Percentiles rank a stretch among this genome's conserved stretches.
Conservation (phyloP, 257 asterid genomes). For the Solanum neorickii region DNA sequence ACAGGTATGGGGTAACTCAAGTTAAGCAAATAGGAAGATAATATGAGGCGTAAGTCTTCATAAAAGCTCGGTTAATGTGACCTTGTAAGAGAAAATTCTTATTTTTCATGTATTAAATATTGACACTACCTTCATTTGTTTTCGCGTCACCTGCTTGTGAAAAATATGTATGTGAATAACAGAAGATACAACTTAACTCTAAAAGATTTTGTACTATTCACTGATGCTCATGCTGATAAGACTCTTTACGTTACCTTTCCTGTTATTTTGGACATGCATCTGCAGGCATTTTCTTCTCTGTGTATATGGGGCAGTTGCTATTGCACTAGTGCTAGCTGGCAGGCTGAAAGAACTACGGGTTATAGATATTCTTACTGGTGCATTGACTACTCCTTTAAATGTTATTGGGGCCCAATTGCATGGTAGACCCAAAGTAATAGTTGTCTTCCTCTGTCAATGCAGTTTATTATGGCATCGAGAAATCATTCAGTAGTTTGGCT, state of each 20-base stretch:
- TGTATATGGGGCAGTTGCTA: slow-evolving; percentile 63
- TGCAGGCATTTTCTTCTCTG: slow-evolving; percentile 95
- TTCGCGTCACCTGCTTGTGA: not conserved
- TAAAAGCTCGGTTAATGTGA: not conserved
- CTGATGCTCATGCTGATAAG: not conserved
- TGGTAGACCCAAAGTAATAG: not conserved
- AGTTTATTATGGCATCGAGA: slow-evolving; percentile 84
- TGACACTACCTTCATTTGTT: not conserved
- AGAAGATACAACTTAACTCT: not conserved
- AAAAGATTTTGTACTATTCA: not conserved
- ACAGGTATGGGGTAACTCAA: not conserved
- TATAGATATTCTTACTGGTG: slow-evolving; percentile 74
- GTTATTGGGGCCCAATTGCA: slow-evolving; percentile 9
- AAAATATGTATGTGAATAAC: not conserved
- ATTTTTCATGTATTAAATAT: not conserved
- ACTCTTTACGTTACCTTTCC: not conserved
- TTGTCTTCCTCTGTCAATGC: slow-evolving; percentile 17
- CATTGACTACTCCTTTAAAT: slow-evolving; percentile 6
- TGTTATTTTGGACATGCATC: not conserved
- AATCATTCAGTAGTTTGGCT: slow-evolving; percentile 62
- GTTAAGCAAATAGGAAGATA: not conserved
- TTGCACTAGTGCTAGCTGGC: slow-evolving; percentile 75
- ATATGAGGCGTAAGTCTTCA: not conserved
- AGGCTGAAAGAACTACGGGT: slow-evolving; percentile 66
- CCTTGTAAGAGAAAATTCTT: not conserved